phyloP scores from a whole-genome alignment of 305 asterid genomes.

The Solanum hybrid region DNA sequence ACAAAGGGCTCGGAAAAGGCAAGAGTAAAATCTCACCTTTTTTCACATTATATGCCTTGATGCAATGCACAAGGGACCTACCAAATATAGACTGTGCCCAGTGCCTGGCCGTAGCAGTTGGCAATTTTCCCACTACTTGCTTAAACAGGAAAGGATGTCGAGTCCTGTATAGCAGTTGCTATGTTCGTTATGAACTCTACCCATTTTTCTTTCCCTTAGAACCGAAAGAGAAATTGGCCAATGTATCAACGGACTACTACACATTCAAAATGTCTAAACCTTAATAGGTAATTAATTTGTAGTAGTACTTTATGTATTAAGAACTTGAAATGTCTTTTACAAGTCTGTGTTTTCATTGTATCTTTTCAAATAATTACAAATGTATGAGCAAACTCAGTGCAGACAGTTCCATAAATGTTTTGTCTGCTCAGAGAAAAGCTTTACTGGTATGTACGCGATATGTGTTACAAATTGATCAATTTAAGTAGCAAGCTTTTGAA shows the following conservation, averaged over 20 bases:
- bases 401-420: background rate
- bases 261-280: background rate
- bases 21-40: conserved; percentile 30
- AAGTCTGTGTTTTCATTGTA: background rate
- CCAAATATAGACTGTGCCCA: conserved; percentile 51
- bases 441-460: background rate
- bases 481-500: background rate
- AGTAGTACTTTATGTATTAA: background rate
- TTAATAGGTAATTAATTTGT: background rate
- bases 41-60: conserved; percentile 43
- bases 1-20: conserved; percentile 53
- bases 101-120: conserved; percentile 52
- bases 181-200: conserved; percentile 62
- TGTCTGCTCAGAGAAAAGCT: conserved; percentile 3
- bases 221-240: background rate
- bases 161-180: conserved; percentile 59
- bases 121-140: conserved; percentile 34
- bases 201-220: conserved; percentile 73
- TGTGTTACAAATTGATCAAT: background rate
- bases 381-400: background rate
- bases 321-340: background rate
- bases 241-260: background rate
- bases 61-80: conserved; percentile 71
- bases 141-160: conserved; percentile 54
- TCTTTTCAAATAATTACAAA: background rate